phyloP scores from a whole-genome alignment of 192 early-diverging fungal species.

The Dispira simplex region DNA sequence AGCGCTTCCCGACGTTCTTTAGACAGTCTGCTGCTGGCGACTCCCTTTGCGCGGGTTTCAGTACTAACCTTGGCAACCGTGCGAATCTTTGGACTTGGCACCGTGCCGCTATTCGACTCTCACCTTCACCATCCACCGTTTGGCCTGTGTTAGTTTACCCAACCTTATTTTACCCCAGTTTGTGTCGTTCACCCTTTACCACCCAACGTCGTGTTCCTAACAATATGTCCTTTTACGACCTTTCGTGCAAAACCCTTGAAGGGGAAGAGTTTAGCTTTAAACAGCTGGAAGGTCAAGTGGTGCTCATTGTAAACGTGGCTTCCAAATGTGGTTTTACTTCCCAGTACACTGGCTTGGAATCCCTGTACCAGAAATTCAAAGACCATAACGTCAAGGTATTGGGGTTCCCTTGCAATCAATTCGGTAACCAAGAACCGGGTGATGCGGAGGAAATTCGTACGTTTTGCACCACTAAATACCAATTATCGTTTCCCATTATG shows the following conservation, averaged over 20 bases:
- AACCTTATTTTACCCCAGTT: no score
- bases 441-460: slow-evolving; percentile 21
- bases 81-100: not conserved
- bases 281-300: slow-evolving; percentile 51
- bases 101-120: not conserved
- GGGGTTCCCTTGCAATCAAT: slow-evolving; percentile 90
- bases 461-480: slow-evolving; percentile 51
- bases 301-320: slow-evolving; percentile 82
- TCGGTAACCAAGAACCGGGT: slow-evolving; percentile 51
- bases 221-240: slow-evolving; percentile 33
- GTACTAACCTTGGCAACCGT: not conserved
- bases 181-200: not conserved
- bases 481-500: slow-evolving; percentile 77
- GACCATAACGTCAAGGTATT: slow-evolving; percentile 63
- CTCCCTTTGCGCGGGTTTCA: no score
- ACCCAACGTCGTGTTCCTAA: not conserved
- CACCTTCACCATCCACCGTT: not conserved
- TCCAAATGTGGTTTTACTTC: slow-evolving; percentile 80
- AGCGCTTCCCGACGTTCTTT: no score
- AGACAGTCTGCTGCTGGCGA: no score
- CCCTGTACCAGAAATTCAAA: slow-evolving; percentile 47
- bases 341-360: slow-evolving; percentile 58
- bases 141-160: no score
- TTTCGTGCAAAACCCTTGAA: slow-evolving; percentile 29
- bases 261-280: slow-evolving; percentile 35